phyloP scores from a whole-genome alignment of 106 monocot genomes.

The Cymbidium sinense region DNA sequence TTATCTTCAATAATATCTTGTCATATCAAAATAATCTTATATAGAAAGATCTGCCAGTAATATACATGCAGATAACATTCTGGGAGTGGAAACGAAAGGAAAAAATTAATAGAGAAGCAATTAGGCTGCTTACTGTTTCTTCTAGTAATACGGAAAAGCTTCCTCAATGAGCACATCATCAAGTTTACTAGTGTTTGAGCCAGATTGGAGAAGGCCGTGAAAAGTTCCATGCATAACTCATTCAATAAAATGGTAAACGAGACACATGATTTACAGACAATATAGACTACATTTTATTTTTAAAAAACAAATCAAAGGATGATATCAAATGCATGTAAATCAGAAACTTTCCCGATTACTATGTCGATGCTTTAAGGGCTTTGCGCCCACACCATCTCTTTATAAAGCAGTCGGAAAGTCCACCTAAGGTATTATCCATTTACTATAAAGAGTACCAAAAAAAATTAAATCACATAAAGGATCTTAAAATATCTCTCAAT shows the following conservation, averaged over 20 bases:
- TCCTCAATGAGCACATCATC: neutral
- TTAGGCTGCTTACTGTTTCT: neutral
- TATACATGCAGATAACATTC: neutral
- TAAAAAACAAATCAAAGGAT: neutral
- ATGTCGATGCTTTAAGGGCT: too few species aligned
- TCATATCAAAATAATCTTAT: neutral
- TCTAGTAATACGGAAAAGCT: neutral
- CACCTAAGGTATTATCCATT: too few species aligned
- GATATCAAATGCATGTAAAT: neutral
- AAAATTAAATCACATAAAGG: too few species aligned
- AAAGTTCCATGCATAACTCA: neutral
- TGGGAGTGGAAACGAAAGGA: neutral
- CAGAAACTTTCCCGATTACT: neutral
- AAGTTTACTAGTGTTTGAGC: too few species aligned
- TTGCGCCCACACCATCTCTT: too few species aligned
- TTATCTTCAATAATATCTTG: neutral
- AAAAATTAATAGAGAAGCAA: neutral
- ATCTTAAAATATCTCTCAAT: too few species aligned
- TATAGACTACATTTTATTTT: neutral
- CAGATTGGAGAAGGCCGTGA: neutral
- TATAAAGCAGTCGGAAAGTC: too few species aligned
- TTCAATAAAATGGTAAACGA: neutral
- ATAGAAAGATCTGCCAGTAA: neutral
- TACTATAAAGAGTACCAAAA: too few species aligned
- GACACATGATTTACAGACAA: neutral